phyloP scores from a whole-genome alignment of 345 rosid species.

The Euclidium syriacum region DNA sequence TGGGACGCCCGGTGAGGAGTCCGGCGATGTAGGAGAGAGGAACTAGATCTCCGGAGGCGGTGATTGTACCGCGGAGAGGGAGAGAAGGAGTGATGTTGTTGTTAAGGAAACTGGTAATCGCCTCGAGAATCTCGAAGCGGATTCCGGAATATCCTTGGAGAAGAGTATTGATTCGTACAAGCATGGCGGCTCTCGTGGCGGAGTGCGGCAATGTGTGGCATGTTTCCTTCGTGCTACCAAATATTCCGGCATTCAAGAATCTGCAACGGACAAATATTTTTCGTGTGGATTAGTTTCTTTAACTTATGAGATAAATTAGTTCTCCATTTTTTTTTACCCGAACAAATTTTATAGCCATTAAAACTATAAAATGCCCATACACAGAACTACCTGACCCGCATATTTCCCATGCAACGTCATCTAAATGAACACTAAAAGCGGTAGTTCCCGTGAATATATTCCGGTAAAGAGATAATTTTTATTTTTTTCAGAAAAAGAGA shows the following conservation, averaged over 20 bases:
- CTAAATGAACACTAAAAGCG: background rate
- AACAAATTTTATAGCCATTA: background rate
- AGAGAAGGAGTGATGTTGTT: slow-evolving; percentile 62
- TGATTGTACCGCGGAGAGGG: slow-evolving; percentile 68
- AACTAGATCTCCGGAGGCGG: slow-evolving; percentile 71
- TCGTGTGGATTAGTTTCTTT: slow-evolving; percentile 11
- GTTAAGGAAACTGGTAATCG: slow-evolving; percentile 59
- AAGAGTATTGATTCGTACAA: slow-evolving; percentile 71
- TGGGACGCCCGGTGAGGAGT: slow-evolving; percentile 54
- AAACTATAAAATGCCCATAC: background rate
- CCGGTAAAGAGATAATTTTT: too few species aligned
- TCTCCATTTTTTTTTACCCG: background rate
- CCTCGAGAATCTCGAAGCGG: slow-evolving; percentile 65
- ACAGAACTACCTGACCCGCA: background rate
- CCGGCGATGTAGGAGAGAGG: slow-evolving; percentile 70
- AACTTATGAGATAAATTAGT: background rate
- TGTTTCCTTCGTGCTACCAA: slow-evolving; percentile 51
- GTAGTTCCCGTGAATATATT: background rate
- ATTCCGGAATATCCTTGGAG: slow-evolving; percentile 75
- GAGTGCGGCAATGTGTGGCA: slow-evolving; percentile 55
- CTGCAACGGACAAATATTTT: slow-evolving; percentile 27
- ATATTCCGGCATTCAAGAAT: slow-evolving; percentile 66
- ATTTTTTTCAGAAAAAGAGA: too few species aligned
- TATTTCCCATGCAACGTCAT: slow-evolving; percentile 30
- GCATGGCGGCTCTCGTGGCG: slow-evolving; percentile 70